A percentile compares a stretch with the other conserved stretches of the same genome.
phyloP scores from a whole-genome alignment of 345 rosid species.

The Pseudoturritis turrita region DNA sequence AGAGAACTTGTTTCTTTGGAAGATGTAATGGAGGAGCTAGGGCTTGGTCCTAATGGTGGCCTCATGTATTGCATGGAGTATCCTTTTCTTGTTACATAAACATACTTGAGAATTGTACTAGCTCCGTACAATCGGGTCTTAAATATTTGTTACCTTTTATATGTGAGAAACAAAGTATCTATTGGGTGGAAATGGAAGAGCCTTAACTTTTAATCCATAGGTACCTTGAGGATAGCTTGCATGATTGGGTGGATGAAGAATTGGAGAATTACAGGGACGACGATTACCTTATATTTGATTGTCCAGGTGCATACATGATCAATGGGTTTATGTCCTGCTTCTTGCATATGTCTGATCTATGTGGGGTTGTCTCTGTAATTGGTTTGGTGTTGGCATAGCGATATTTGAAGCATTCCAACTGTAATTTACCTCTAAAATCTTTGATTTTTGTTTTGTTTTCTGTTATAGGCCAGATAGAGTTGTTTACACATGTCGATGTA shows the following conservation, averaged over 20 bases:
- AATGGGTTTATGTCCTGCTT: not conserved
- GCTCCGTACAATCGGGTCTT: not conserved
- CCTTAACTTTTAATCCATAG: conserved; percentile 55
- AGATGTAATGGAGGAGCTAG: conserved; percentile 88
- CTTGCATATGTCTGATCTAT: not conserved
- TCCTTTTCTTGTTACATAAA: conserved; percentile 35
- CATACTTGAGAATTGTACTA: not conserved
- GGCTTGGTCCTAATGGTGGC: conserved; percentile 90
- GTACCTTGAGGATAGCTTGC: conserved; percentile 73
- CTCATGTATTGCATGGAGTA: conserved; percentile 97
- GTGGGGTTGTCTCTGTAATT: not conserved
- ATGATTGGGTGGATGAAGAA: conserved; percentile 84
- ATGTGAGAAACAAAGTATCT: not conserved
- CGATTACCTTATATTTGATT: conserved; percentile 82
- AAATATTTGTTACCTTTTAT: not conserved
- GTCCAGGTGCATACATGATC: conserved; percentile 64
- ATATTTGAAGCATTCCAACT: not conserved
- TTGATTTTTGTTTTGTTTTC: not conserved
- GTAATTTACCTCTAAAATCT: not conserved
- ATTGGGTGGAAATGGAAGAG: not conserved
- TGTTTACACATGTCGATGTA: conserved; percentile 85
- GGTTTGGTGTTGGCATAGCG: not conserved
- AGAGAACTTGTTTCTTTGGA: conserved; percentile 86
- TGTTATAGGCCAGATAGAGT: conserved; percentile 76
- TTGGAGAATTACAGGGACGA: conserved; percentile 84